Evolutionary conservation across 495 filamentous ascomycete genomes (phyloP).

Genomic region (Hypoxylon trugodes): DNA sequence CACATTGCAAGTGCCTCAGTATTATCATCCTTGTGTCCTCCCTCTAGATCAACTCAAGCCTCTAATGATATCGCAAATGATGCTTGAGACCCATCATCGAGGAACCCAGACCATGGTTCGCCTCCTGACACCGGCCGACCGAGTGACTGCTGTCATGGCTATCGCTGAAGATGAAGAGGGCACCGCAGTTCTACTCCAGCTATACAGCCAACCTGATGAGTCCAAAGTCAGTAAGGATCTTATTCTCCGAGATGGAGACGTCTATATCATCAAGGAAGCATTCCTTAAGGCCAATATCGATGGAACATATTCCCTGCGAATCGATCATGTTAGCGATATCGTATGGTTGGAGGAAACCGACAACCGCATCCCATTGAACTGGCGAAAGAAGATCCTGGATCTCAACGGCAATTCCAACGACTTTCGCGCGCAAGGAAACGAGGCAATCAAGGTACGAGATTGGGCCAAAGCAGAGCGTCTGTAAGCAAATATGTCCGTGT

Average conservation of each 20-base stretch:
- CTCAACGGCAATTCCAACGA: slow-evolving; percentile 38
- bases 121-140: slow-evolving; percentile 47
- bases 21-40: slow-evolving; percentile 25
- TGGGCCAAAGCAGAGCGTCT: slow-evolving; percentile 35
- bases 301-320: slow-evolving; percentile 53
- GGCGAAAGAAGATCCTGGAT: slow-evolving; percentile 41
- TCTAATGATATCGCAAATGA: slow-evolving; percentile 42
- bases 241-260: slow-evolving; percentile 42
- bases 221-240: slow-evolving; percentile 28
- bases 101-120: slow-evolving; percentile 52
- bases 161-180: slow-evolving; percentile 60
- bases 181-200: slow-evolving; percentile 48
- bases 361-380: slow-evolving; percentile 45
- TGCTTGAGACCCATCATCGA: slow-evolving; percentile 59
- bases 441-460: slow-evolving; percentile 38
- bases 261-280: slow-evolving; percentile 62
- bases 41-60: slow-evolving; percentile 21
- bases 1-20: slow-evolving; percentile 5
- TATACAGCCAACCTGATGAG: slow-evolving; percentile 52
- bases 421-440: slow-evolving; percentile 56
- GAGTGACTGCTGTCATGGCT: slow-evolving; percentile 49
- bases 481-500: slow-evolving; percentile 6
- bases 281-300: slow-evolving; percentile 54
- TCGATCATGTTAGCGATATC: slow-evolving; percentile 63
- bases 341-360: slow-evolving; percentile 45